Percentiles rank a stretch among this genome's conserved stretches.
Conservation (phyloP, 2,329 filamentous ascomycete species). For the Camillea tinctor region DNA sequence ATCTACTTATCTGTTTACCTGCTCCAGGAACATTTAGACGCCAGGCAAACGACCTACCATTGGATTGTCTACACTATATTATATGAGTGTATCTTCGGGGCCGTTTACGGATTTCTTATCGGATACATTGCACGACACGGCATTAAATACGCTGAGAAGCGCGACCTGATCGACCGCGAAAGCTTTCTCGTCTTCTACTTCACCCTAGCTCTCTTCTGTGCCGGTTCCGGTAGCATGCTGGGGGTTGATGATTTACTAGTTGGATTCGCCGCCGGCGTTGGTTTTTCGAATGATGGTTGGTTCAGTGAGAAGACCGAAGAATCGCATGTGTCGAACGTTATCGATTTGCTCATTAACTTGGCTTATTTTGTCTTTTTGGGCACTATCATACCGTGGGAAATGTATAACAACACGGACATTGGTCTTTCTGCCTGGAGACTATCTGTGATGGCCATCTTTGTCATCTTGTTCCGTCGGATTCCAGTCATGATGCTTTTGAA, state of each 20-base stretch:
- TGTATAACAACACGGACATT: slow-evolving; percentile 74
- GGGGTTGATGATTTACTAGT: slow-evolving; percentile 93
- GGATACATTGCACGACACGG: slow-evolving; percentile 89
- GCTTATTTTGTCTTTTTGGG: slow-evolving; percentile 98
- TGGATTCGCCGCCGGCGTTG: slow-evolving; percentile 93
- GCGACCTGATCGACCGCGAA: slow-evolving; percentile 87
- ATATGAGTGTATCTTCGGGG: slow-evolving; percentile 94
- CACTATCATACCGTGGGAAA: slow-evolving; percentile 93
- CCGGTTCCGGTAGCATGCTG: slow-evolving; percentile 86
- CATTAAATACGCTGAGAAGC: slow-evolving; percentile 83
- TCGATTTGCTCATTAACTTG: slow-evolving; percentile 94
- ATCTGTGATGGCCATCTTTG: slow-evolving; percentile 88
- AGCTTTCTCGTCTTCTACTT: slow-evolving; percentile 99
- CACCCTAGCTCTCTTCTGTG: slow-evolving; percentile 90
- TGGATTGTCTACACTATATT: slow-evolving; percentile 89
- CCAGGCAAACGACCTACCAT: slow-evolving; percentile 70
- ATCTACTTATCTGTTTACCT: slow-evolving; percentile 91
- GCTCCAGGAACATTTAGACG: slow-evolving; percentile 73
- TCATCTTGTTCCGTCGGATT: slow-evolving; percentile 93
- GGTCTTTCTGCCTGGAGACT: slow-evolving; percentile 85
- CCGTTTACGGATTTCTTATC: slow-evolving; percentile 80
- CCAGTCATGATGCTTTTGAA: slow-evolving; percentile 92
- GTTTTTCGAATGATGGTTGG: slow-evolving; percentile 99
- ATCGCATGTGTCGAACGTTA: slow-evolving; percentile 98
- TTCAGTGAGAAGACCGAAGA: slow-evolving; percentile 98